Evolutionary conservation across 371 early-diverging fungal species (phyloP).

Genomic region (Actinomortierella wolfii): DNA sequence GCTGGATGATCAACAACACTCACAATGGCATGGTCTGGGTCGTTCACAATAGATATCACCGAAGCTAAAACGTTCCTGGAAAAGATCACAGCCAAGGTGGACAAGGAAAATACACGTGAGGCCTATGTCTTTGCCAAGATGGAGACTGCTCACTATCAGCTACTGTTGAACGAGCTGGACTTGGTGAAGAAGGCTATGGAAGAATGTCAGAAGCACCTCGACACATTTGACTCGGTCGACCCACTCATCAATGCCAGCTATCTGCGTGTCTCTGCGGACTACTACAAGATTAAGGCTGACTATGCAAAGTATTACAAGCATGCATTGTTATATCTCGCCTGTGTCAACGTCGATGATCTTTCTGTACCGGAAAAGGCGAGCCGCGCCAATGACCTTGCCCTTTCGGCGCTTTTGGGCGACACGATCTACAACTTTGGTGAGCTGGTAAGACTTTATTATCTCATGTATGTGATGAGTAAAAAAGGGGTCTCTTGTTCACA

Average conservation of each 20-base stretch:
- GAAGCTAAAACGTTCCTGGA: slow-evolving; percentile 73
- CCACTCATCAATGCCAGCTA: slow-evolving; percentile 91
- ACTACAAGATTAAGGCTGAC: slow-evolving; percentile 92
- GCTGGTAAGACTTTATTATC: slow-evolving; percentile 62
- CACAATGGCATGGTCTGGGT: slow-evolving; percentile 2
- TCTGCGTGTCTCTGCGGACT: slow-evolving; percentile 94
- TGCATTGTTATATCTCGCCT: slow-evolving; percentile 91
- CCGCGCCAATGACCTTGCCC: slow-evolving; percentile 89
- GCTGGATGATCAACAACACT: no score
- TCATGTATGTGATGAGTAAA: slow-evolving; percentile 6
- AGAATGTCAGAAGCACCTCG: slow-evolving; percentile 83
- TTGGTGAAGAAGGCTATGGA: slow-evolving; percentile 84
- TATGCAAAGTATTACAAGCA: slow-evolving; percentile 95
- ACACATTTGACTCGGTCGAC: slow-evolving; percentile 81
- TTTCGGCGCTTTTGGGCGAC: slow-evolving; percentile 93
- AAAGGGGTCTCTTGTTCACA: no score
- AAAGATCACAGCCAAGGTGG: slow-evolving; percentile 69
- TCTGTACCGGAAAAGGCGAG: slow-evolving; percentile 72
- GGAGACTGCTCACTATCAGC: slow-evolving; percentile 85
- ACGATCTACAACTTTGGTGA: slow-evolving; percentile 99
- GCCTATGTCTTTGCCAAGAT: slow-evolving; percentile 86
- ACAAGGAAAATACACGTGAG: slow-evolving; percentile 70
- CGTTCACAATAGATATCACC: slow-evolving; percentile 52
- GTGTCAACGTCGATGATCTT: slow-evolving; percentile 84
- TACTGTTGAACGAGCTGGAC: slow-evolving; percentile 76